A percentile compares a stretch with the other conserved stretches of the same genome.
Conservation (phyloP, 176 grass and related monocot genomes). For the Eragrostis curvula region DNA sequence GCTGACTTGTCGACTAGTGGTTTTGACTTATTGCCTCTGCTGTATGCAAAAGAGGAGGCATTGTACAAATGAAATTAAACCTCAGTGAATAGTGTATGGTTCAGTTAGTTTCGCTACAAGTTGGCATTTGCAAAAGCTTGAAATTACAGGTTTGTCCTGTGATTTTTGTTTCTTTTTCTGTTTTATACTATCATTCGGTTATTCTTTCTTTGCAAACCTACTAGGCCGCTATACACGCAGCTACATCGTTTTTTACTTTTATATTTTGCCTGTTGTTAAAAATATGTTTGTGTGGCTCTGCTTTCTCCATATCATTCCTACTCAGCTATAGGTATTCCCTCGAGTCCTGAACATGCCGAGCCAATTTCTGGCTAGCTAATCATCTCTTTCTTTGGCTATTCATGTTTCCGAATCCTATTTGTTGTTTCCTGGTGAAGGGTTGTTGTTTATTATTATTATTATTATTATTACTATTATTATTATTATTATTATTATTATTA, state of each 20-base stretch:
- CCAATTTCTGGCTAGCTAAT: background rate
- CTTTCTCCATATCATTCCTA: background rate
- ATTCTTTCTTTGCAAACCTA: slow-evolving; percentile 7
- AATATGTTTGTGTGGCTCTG: background rate
- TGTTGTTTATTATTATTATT: too few species aligned
- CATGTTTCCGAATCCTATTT: background rate
- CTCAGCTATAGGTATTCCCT: background rate
- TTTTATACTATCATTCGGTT: background rate
- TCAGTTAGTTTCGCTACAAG: slow-evolving; percentile 2
- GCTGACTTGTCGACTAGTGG: background rate
- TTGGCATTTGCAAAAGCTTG: slow-evolving; percentile 15
- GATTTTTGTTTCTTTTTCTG: background rate
- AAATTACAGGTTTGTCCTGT: background rate
- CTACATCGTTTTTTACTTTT: background rate
- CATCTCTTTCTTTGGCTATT: background rate
- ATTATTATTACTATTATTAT: too few species aligned
- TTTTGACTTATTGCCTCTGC: background rate
- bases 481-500: too few species aligned
- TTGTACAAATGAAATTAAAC: slow-evolving; percentile 7
- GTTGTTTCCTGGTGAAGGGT: slow-evolving; percentile 12
- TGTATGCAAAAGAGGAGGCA: background rate
- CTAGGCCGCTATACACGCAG: background rate
- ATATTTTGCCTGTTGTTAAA: background rate
- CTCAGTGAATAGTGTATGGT: background rate
- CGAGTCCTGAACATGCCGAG: background rate